A percentile compares a stretch with the other conserved stretches of the same genome.
Evolutionary conservation across 2,329 filamentous ascomycete species (phyloP).

Genomic region (Penicillium decumbens): DNA sequence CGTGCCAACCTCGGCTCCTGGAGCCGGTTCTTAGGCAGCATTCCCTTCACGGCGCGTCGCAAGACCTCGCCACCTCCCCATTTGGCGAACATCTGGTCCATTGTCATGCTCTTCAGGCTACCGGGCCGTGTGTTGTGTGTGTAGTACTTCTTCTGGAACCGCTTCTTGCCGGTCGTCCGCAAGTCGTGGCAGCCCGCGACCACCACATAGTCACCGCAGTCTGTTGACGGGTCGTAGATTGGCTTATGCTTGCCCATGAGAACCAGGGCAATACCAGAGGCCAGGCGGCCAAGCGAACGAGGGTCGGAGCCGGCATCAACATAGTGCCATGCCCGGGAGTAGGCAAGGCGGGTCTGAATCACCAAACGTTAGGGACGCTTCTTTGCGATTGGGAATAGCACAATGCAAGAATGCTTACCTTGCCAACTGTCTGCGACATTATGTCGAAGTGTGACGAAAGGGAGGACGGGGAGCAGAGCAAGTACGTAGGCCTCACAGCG

Average conservation of each 20-base stretch:
- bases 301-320: conserved; percentile 65
- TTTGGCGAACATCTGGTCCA: conserved; percentile 93
- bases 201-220: conserved; percentile 98
- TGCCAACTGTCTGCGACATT: conserved; percentile 46
- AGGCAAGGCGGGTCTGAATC: conserved; percentile 82
- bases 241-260: conserved; percentile 99
- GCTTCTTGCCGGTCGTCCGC: conserved; percentile 86
- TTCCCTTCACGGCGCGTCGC: conserved; percentile 86
- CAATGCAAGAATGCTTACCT: conserved; percentile 28
- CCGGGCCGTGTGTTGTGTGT: conserved; percentile 88
- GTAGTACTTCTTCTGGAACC: conserved; percentile 92
- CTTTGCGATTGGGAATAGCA: not conserved
- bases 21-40: conserved; percentile 95
- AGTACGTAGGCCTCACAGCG: conserved; percentile 4
- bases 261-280: conserved; percentile 76
- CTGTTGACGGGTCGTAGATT: conserved; percentile 92
- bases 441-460: conserved; percentile 9
- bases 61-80: conserved; percentile 89
- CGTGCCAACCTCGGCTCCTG: conserved; percentile 80
- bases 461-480: conserved; percentile 8
- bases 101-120: conserved; percentile 78
- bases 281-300: conserved; percentile 83
- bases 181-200: conserved; percentile 84
- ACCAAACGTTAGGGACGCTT: not conserved
- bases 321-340: conserved; percentile 94